Evolutionary conservation across 305 asterid genomes (phyloP).

Genomic region (Petunia hybrid): DNA sequence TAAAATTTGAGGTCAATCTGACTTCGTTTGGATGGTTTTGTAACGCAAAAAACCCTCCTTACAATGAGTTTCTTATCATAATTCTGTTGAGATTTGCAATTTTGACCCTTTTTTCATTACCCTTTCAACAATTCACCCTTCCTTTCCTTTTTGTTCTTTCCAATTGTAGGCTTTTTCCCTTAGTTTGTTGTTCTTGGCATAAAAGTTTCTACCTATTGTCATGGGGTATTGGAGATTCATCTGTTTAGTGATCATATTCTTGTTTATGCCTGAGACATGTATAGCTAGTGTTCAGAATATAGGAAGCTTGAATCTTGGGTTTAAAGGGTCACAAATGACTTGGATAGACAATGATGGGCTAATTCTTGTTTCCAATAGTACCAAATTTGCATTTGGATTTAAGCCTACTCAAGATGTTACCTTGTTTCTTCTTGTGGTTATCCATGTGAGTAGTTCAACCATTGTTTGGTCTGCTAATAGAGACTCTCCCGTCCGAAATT

Average conservation of each 20-base stretch:
- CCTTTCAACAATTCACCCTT: constrained; percentile 26
- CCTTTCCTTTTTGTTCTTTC: background rate
- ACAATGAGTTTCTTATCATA: background rate
- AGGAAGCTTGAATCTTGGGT: constrained; percentile 68
- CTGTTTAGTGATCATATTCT: constrained; percentile 32
- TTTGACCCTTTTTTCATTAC: no score
- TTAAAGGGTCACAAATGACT: constrained; percentile 73
- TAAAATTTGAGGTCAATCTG: no score
- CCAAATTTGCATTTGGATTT: constrained; percentile 81
- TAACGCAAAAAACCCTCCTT: no score
- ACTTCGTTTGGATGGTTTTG: no score
- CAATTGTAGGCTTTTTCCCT: background rate
- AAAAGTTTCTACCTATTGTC: constrained; percentile 32
- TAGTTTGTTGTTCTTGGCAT: background rate
- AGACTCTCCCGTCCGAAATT: constrained; percentile 60
- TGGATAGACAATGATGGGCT: constrained; percentile 82
- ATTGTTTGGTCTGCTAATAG: constrained; percentile 86
- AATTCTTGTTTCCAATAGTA: constrained; percentile 71
- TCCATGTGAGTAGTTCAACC: constrained; percentile 66
- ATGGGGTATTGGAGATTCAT: constrained; percentile 60
- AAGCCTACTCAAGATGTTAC: constrained; percentile 61
- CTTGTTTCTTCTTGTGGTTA: constrained; percentile 66
- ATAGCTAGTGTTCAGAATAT: constrained; percentile 62
- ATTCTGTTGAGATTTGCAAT: background rate
- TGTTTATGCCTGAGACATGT: constrained; percentile 45